Evolutionary conservation across 192 early-diverging fungal species (phyloP), one percentile per base, ranked within the genome.

Genomic region (Coemansia furcata): DNA sequence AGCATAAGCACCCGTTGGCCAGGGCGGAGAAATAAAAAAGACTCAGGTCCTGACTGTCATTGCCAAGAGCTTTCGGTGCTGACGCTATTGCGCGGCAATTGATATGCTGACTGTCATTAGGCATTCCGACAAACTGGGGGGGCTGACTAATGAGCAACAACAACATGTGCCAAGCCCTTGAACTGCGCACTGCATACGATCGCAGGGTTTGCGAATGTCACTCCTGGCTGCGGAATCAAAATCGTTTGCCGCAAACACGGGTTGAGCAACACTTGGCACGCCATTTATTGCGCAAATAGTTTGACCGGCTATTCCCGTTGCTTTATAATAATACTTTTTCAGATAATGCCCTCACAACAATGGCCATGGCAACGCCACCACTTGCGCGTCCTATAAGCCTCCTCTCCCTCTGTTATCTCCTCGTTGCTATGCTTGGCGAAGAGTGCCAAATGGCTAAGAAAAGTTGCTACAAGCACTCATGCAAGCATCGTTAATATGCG

Each of bases 201-300:
- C 54, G 30, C 54, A 33, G 21, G 44, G 46, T 49, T 49, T 21
- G 10, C 46, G 35, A 33, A 57, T 9, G 15, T 57, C 29, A 33
- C 30, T 57, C 54, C 7, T 57, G 54, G 17, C 54, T 57, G 54
- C 54, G 54, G 54, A 57, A 57, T 57, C 52, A 61, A 39, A 15
- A 40, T 35, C 10, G 11, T 9, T 26, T 60, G 21, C 12, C 52
- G 29, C 26, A 29, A 26, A 52, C 29, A 12, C 4, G 14, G 23
- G 14, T 14, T n/a, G 54, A 2, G 30, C 12, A 32, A 35, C 12
- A n/a, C 15, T 57, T 33, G 15, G 15, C 30, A 33, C 0, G 7
- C 26, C 54, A 35, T 8, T 15, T 35, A 57, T 57, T 57, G 17
- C 2, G 2, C 54, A 57, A 57, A 35, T 35, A 15, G 35, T 57